These are phyloP conservation scores for Erucastrum elatum DNA, from an alignment of 345 rosid species.

Conservation along the genomic window DNA sequence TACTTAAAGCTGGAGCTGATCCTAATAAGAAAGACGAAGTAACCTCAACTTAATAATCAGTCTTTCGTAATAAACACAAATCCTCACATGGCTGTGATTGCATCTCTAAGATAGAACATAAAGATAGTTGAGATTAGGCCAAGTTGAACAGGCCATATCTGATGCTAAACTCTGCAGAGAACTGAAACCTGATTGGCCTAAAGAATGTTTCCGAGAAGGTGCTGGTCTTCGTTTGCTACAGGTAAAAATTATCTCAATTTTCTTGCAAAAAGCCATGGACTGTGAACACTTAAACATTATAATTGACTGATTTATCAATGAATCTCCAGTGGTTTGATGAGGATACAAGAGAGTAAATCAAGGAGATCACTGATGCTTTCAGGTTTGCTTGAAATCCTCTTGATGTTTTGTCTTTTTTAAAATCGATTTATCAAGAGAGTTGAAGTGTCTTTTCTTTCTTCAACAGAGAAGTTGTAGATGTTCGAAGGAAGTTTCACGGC, in stretches of 20 bases:
- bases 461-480: conserved; percentile 78
- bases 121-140: conserved; percentile 69
- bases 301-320: neutral
- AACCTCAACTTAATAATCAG: too few species aligned
- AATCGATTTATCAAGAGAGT: neutral
- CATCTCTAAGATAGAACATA: conserved; percentile 69
- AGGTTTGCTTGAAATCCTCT: conserved; percentile 47
- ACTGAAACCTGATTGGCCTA: conserved; percentile 76
- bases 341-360: conserved; percentile 83
- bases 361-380: conserved; percentile 67
- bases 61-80: too few species aligned
- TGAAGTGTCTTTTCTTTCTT: neutral
- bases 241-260: conserved; percentile 41
- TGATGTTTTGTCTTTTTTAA: neutral
- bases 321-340: conserved; percentile 67
- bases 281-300: neutral
- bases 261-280: neutral
- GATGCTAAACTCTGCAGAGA: conserved; percentile 80
- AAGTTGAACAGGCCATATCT: conserved; percentile 68
- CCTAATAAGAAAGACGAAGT: conserved; percentile 61
- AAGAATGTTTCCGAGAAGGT: conserved; percentile 82
- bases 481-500: conserved; percentile 53
- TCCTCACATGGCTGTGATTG: conserved; percentile 20
- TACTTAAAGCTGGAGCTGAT: conserved; percentile 81
- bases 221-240: conserved; percentile 72